Evolutionary conservation across 352 stramenopile genomes (phyloP), one percentile per base, ranked within the genome.

Genomic region (Synura sp.): DNA sequence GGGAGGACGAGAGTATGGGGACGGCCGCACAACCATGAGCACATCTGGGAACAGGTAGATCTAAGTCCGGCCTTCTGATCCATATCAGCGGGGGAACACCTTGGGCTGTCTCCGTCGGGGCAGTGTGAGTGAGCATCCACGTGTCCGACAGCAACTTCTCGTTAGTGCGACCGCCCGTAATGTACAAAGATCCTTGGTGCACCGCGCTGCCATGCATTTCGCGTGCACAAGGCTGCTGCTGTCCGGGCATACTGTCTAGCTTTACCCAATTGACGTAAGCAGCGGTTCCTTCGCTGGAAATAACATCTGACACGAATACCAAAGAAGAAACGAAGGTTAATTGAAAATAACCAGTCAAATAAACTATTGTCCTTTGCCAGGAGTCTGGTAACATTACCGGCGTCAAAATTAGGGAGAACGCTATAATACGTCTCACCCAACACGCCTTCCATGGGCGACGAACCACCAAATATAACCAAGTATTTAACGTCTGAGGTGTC

Each of bases 391-490:
- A 60, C 27, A 73, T 14, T 73, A n/a, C 17, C 15, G 4, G 38
- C 57, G 9, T 12, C 12, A 17, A 53, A 4, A 29, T 44, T 17
- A 7, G 63, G 63, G 7, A 75, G 25, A 7, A 55, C 9, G 9
- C 32, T 34, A 49, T 75, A 75, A 22, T 55, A 44, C 2, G 31
- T 53, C n/a, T 75, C 63, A 12, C 34, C 34, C 14, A 75, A 9
- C 19, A 34, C 32, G 4, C 63, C 63, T 33, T 14, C 4, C 22
- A 53, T 34, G 14, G 63, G 63, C 7, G 63, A 75, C 2, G 63
- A 31, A 53, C 63, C 63, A 12, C 63, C 63, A 75, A n/a, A 75
- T 14, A 75, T 29, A 12, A 75, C 63, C 19, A 53, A 44, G 34
- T 42, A 14, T 36, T 49, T 4, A 27, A 25, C 7, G 27, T 60